Evolutionary conservation across 257 asterid genomes (phyloP), one percentile per base, ranked within the genome.

Genomic region (Gentiana macrophylla): DNA sequence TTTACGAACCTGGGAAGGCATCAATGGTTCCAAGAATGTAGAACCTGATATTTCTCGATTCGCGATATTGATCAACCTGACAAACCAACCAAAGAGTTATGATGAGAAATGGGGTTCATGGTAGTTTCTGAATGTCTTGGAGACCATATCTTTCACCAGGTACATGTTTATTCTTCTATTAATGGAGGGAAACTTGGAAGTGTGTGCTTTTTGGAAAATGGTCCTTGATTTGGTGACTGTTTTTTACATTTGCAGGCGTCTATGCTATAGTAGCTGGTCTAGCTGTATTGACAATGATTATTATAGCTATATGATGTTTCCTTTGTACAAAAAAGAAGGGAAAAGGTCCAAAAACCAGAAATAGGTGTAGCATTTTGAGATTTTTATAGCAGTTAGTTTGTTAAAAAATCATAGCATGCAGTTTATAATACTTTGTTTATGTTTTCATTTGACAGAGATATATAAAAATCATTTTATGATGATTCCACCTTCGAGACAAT

Each of bases 51-150:
- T 75, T 3, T 86, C 94, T 56, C 69, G 79, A 67, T 81, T 76
- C 49, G 66, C 83, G 0, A 67, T 79, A 60, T 69, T 86, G 63
- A 62, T 84, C 59, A 56, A 76, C 0, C 55, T 81, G 52, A 78
- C 76, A 45, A 81, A 94, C 61, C 24, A 24, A 24, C 24, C 69
- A 62, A 61, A 74, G 81, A 66, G 62, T 71, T 46, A 61, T 9
- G 86, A 84, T 41, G 60, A 63, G 34, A 72, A 57, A n/a, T 79
- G 88, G 24, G 24, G 94, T 65, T 83, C 12, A 41, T 65, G 10
- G 69, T 77, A 12, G 12, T 76, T 38, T 74, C 59, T 57, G 48
- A 60, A 4, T 86, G 90, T 72, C 94, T 83, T 36, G 80, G 82
- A 62, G 68, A 71, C 52, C 72, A 55, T 37, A 53, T 49, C 58